A percentile compares a stretch with the other conserved stretches of the same genome.
These are phyloP conservation scores for Citrus mangshanensis DNA, from an alignment of 345 rosid species.

Conservation along the genomic window DNA sequence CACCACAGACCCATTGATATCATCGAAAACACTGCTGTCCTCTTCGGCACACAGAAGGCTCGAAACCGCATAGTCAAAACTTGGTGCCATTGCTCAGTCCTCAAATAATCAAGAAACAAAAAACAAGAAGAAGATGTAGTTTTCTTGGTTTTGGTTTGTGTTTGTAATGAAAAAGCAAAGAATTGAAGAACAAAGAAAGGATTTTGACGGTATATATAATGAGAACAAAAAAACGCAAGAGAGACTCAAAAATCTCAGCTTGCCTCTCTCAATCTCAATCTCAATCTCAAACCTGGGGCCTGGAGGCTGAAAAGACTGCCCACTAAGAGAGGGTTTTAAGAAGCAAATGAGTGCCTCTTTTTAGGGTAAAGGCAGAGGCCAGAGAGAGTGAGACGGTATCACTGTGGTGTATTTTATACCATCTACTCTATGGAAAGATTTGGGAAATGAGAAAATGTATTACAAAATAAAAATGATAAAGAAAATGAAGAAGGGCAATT, in stretches of 20 bases:
- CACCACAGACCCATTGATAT: constrained; percentile 19
- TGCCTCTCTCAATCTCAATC: constrained; percentile 8
- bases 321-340: constrained; percentile 33
- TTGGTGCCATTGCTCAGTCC: constrained; percentile 49
- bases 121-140: background rate
- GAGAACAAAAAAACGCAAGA: constrained; percentile 14
- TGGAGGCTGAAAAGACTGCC: constrained; percentile 36
- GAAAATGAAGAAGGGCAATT: background rate
- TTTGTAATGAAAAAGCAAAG: constrained; percentile 12
- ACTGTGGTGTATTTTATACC: too few relatives aligned
- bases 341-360: constrained; percentile 40
- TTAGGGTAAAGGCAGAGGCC: constrained; percentile 30
- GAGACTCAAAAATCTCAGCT: background rate
- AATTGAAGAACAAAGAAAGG: constrained; percentile 30
- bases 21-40: constrained; percentile 38
- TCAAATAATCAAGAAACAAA: background rate
- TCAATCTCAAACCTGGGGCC: constrained; percentile 6
- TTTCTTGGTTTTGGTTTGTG: background rate
- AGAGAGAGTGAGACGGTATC: background rate
- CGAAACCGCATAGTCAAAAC: constrained; percentile 48
- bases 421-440: background rate
- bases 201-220: background rate
- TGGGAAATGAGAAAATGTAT: background rate
- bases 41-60: constrained; percentile 62
- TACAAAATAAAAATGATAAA: background rate